Evolutionary conservation across 2,329 filamentous ascomycete species (phyloP).

Genomic region (Colletotrichum sp.): DNA sequence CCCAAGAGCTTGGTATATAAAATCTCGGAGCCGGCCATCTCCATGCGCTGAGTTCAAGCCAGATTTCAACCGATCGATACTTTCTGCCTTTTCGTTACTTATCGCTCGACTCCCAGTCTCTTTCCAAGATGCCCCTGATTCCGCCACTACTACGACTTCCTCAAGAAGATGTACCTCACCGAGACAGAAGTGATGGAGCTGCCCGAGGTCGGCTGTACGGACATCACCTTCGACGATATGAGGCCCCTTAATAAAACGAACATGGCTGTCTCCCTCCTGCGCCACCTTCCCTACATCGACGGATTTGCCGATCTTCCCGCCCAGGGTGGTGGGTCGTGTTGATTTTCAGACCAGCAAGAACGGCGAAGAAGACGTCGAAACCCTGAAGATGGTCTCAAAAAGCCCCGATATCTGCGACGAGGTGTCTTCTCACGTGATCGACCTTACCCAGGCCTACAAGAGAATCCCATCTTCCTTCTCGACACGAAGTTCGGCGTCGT

Average conservation of each 20-base stretch:
- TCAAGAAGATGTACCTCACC: conserved; percentile 32
- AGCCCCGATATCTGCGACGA: conserved; percentile 9
- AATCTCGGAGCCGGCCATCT: too few species aligned
- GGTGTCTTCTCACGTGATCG: conserved; percentile 7
- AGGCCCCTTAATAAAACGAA: conserved; percentile 26
- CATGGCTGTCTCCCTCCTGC: conserved; percentile 26
- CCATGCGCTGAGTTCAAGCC: too few species aligned
- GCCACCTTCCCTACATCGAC: conserved; percentile 28
- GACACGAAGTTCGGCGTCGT: conserved; percentile 29
- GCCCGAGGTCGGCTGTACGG: conserved; percentile 34
- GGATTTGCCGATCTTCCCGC: not conserved
- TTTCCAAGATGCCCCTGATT: too few species aligned
- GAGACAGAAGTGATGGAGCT: conserved; percentile 27
- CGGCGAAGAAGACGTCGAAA: not conserved
- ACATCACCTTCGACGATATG: conserved; percentile 23
- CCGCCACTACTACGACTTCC: conserved; percentile 31
- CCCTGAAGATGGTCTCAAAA: conserved; percentile 1
- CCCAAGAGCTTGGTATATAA: too few species aligned
- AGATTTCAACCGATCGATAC: too few species aligned
- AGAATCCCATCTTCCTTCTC: conserved; percentile 22
- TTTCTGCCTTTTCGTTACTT: too few species aligned
- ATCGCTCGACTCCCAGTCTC: too few species aligned
- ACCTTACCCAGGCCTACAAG: not conserved
- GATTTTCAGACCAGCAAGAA: not conserved
- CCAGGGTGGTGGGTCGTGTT: not conserved